These are phyloP conservation scores for Mucor circinelloides DNA, from an alignment of 371 early-diverging fungal genomes.

Conservation along the genomic window DNA sequence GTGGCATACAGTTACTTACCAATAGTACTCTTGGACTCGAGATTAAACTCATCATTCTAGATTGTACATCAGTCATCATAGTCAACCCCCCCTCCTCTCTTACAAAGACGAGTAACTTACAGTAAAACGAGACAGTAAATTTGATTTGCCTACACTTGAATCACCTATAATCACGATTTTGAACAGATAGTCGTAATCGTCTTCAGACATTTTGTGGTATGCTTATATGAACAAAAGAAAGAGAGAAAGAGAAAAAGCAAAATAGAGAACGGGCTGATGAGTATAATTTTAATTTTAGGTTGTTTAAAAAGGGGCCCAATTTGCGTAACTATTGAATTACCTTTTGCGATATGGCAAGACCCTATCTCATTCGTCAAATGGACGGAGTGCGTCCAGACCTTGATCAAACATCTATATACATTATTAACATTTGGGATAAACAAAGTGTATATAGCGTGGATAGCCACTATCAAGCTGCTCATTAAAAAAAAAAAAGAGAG, in stretches of 20 bases:
- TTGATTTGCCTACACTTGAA: constrained; percentile 52
- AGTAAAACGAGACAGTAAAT: constrained; percentile 47
- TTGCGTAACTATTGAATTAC: background rate
- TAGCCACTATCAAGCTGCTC: too few relatives aligned
- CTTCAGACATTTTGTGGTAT: constrained; percentile 23
- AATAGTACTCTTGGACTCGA: constrained; percentile 98
- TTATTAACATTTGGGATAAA: too few relatives aligned
- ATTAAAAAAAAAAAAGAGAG: too few relatives aligned
- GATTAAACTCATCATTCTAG: constrained; percentile 91
- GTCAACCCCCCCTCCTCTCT: too few relatives aligned
- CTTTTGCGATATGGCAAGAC: background rate
- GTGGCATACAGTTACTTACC: constrained; percentile 33
- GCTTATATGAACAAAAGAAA: background rate
- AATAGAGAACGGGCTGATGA: background rate
- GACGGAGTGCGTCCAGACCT: background rate
- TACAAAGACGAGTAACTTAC: constrained; percentile 13
- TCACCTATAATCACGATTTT: constrained; percentile 54
- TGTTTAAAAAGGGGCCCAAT: background rate
- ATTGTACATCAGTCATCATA: background rate
- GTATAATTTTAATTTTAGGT: background rate
- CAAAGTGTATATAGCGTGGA: too few relatives aligned
- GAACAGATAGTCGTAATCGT: constrained; percentile 54
- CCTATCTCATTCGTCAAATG: background rate
- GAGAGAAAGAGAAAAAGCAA: background rate
- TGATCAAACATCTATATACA: too few relatives aligned